Evolutionary conservation across 2,329 filamentous ascomycete genomes (phyloP).

Genomic region (Stachybotrys chlorohalonatus): DNA sequence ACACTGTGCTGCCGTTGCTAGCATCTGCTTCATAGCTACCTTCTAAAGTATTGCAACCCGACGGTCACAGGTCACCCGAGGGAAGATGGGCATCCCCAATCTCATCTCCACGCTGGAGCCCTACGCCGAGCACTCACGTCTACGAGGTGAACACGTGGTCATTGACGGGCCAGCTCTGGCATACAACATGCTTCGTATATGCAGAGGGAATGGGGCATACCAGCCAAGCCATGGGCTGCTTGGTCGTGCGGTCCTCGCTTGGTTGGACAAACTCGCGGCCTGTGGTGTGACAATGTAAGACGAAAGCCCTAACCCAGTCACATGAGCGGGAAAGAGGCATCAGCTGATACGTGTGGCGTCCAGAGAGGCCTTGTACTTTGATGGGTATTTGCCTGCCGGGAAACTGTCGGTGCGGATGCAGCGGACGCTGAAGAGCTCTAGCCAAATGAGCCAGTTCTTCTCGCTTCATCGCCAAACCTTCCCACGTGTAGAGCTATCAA

Average conservation of each 20-base stretch:
- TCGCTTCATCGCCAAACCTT: slow-evolving; percentile 5
- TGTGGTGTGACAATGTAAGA: slow-evolving; percentile 54
- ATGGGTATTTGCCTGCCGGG: slow-evolving; percentile 63
- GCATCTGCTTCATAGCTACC: background rate
- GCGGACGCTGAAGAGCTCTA: slow-evolving; percentile 50
- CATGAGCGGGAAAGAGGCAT: background rate
- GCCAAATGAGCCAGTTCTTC: slow-evolving; percentile 41
- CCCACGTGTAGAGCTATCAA: background rate
- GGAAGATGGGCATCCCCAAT: slow-evolving; percentile 49
- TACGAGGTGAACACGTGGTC: slow-evolving; percentile 35
- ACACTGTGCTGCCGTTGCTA: background rate
- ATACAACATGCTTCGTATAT: slow-evolving; percentile 58
- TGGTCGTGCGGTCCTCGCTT: slow-evolving; percentile 47
- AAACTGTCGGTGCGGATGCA: slow-evolving; percentile 56
- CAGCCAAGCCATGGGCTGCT: slow-evolving; percentile 57
- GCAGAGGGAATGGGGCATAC: slow-evolving; percentile 39
- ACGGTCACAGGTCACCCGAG: background rate
- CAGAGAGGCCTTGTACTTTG: slow-evolving; percentile 66
- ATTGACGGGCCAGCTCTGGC: slow-evolving; percentile 77
- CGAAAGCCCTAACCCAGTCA: background rate
- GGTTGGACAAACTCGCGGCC: slow-evolving; percentile 50
- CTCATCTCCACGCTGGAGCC: slow-evolving; percentile 44
- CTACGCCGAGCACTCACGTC: slow-evolving; percentile 32
- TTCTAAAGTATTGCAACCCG: background rate
- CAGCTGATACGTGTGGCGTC: background rate